Base-by-base conservation (phyloP, 148 eudicot genomes). In the Chenopodium berlandieri region DNA sequence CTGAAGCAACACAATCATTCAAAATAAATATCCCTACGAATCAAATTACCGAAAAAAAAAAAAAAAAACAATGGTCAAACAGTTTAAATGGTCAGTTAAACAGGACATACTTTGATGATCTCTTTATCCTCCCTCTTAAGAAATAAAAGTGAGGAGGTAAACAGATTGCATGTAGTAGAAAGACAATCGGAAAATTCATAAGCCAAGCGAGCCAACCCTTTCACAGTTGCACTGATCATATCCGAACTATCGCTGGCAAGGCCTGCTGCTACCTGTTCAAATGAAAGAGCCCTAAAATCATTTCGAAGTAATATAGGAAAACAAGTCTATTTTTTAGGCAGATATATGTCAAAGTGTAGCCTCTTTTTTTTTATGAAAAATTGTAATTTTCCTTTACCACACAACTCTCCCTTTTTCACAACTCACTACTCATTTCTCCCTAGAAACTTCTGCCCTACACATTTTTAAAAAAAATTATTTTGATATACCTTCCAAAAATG, bases 181-280 rank as follows among this genome's bases (percentile, higher is more conserved):
- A 97, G 77, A 79, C 94, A 93, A 83, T 94, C 99, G 60, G 94
- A 89, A 83, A 94, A 94, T 85, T 97, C 99, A 85, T 94, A 92
- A 73, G 98, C 92, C 91, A 97, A 87, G 27, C 99, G 99, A 89
- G 99, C 99, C 83, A 97, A 89, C 78, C 98, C 99, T 77, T 90
- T 97, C 78, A 97, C 92, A 50, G 98, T 92, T 30, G 98, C 99
- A 87, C 99, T 97, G 79, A 94, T 91, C 95, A 94, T 92, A 80
- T 97, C 98, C 77, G 99, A 94, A 75, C 93, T 88, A 77, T 90
- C 97, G 23, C 97, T 93, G 80, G 94, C 93, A 70, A 97, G 87
- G 71, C 98, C 93, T 65, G 94, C 93, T 79, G 94, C 97, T 63
- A 96, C 95, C 99, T 94, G 83, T 34, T 71, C 71, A 46, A 52